Percentiles rank a stretch among this genome's conserved stretches.
phyloP scores from a whole-genome alignment of 441 rosid species.

The Syzygium malaccense region DNA sequence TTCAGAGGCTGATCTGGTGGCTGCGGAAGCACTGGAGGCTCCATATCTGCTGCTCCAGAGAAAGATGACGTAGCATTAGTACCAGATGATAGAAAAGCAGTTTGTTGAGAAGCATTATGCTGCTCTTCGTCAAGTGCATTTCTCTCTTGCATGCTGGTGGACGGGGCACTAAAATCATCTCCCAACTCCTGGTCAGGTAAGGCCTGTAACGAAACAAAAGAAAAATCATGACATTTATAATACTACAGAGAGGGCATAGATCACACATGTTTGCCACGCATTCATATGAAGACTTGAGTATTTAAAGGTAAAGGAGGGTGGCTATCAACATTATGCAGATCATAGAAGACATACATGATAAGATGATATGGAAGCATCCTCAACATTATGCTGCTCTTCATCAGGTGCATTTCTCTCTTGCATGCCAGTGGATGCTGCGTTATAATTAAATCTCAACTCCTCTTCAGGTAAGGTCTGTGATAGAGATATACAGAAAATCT shows the following conservation, averaged over 20 bases:
- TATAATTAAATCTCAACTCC: neutral
- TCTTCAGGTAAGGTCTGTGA: neutral
- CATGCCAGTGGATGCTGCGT: neutral
- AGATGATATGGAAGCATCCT: slow-evolving; percentile 12
- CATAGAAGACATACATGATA: slow-evolving; percentile 21
- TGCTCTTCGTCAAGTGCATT: slow-evolving; percentile 19
- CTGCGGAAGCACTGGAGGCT: slow-evolving; percentile 11
- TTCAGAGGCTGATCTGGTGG: slow-evolving; percentile 1
- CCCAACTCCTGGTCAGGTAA: slow-evolving; percentile 25
- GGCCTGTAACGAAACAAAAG: neutral
- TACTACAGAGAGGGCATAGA: neutral
- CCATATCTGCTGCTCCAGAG: slow-evolving; percentile 14
- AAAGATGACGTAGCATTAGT: slow-evolving; percentile 16
- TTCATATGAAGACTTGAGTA: neutral
- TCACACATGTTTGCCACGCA: neutral
- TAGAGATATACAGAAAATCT: neutral
- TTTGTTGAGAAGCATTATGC: slow-evolving; percentile 17
- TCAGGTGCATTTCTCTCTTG: neutral
- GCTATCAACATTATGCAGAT: neutral
- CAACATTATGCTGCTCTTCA: neutral
- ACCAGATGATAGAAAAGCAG: slow-evolving; percentile 18
- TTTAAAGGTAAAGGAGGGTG: neutral
- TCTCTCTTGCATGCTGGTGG: slow-evolving; percentile 21
- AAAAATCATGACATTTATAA: neutral
- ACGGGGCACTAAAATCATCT: slow-evolving; percentile 19